Conservation (phyloP, 257 asterid species). For the Anisodus acutangulus region DNA sequence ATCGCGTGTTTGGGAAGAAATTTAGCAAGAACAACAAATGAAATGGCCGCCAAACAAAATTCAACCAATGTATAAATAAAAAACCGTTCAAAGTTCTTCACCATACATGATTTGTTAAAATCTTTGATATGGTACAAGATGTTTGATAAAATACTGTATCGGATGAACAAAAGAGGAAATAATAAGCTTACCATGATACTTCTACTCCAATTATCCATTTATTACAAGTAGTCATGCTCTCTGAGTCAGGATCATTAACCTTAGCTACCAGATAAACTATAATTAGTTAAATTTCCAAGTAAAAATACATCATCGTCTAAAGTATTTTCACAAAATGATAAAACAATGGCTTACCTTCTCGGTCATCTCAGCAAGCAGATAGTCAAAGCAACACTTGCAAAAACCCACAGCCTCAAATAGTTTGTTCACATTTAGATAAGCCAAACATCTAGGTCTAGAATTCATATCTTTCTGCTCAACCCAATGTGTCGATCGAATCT, state of each 20-base stretch:
- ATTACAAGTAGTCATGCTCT: slow-evolving; percentile 48
- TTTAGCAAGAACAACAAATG: no score
- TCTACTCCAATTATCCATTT: slow-evolving; percentile 52
- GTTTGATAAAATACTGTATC: neutral
- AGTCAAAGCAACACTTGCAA: slow-evolving; percentile 88
- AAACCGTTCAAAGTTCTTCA: neutral
- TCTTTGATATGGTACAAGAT: neutral
- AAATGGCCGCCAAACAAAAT: neutral
- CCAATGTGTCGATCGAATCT: slow-evolving; percentile 92
- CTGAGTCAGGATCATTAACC: slow-evolving; percentile 78
- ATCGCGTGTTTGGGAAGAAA: no score
- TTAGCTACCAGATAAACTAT: slow-evolving; percentile 39
- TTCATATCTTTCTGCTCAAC: slow-evolving; percentile 78
- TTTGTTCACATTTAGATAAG: slow-evolving; percentile 82
- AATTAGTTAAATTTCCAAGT: neutral
- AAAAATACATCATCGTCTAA: neutral
- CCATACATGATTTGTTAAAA: no score
- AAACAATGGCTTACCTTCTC: slow-evolving; percentile 58
- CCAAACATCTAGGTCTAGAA: slow-evolving; percentile 74
- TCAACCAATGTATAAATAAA: no score
- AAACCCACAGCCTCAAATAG: slow-evolving; percentile 88
- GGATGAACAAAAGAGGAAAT: neutral
- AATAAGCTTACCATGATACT: slow-evolving; percentile 55
- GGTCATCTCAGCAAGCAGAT: slow-evolving; percentile 69
- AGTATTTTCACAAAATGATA: neutral